phyloP scores from a whole-genome alignment of 192 early-diverging fungal species.

The Gamsiella multidivaricata region DNA sequence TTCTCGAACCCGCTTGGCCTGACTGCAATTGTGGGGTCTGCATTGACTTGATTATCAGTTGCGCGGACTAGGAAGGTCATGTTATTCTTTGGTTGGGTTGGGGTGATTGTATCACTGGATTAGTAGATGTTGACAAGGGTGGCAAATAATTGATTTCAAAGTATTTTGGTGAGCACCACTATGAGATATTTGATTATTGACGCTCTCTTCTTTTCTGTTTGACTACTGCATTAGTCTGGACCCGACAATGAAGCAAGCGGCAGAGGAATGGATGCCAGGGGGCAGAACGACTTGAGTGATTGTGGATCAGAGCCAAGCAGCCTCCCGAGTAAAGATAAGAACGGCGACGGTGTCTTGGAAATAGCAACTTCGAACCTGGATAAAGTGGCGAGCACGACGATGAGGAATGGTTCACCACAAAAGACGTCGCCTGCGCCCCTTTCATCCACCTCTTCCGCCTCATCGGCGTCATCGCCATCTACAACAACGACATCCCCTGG shows the following conservation, averaged over 20 bases:
- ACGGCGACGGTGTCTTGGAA: neutral
- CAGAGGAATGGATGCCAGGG: neutral
- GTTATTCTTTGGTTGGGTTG: too few species aligned
- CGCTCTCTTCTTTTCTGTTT: conserved; percentile 1
- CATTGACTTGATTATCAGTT: too few species aligned
- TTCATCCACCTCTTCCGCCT: conserved; percentile 13
- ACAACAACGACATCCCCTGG: conserved; percentile 10
- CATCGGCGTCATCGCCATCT: conserved; percentile 19
- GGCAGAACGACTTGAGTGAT: neutral
- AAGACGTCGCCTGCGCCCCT: neutral
- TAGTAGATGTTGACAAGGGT: too few species aligned
- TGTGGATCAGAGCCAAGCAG: neutral
- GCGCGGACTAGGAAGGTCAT: too few species aligned
- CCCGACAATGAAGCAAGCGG: neutral
- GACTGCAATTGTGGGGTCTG: too few species aligned
- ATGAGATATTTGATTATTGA: conserved; percentile 16
- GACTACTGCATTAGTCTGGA: neutral
- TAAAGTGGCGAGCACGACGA: neutral
- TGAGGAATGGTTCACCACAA: conserved; percentile 3
- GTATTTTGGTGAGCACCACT: conserved; percentile 8
- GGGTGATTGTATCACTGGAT: too few species aligned
- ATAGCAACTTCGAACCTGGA: conserved; percentile 3
- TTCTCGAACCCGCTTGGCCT: too few species aligned
- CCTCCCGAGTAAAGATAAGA: neutral
- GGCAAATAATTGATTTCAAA: conserved; percentile 11